A percentile compares a stretch with the other conserved stretches of the same genome.
Conservation (phyloP, 148 eudicot genomes). For the Limonium bicolor region DNA sequence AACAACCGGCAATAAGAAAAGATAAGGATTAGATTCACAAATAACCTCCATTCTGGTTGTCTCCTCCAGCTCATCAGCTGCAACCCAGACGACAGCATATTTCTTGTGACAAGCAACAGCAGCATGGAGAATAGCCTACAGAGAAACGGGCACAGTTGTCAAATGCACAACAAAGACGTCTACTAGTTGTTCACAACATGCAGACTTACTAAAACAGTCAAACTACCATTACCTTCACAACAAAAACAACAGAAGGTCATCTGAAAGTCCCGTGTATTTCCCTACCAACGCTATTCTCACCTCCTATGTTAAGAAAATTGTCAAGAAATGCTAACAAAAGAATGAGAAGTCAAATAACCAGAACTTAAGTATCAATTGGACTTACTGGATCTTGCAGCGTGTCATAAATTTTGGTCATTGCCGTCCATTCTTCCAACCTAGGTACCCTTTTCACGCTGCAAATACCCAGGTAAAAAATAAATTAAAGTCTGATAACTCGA, state of each 20-base stretch:
- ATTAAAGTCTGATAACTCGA: no score
- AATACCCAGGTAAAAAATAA: no score
- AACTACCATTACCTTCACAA: conserved; percentile 48
- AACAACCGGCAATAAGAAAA: background rate
- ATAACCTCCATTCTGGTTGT: conserved; percentile 62
- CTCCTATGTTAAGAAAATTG: conserved; percentile 21
- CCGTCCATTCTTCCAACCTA: conserved; percentile 65
- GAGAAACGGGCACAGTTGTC: no score
- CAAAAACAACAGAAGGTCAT: conserved; percentile 90
- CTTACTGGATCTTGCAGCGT: conserved; percentile 57
- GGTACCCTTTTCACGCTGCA: conserved; percentile 49
- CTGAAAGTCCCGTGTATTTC: conserved; percentile 93
- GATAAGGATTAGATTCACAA: conserved; percentile 2
- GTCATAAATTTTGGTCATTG: conserved; percentile 59
- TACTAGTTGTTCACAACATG: no score
- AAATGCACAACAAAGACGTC: background rate
- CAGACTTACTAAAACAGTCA: no score
- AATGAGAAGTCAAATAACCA: no score
- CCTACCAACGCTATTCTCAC: conserved; percentile 98
- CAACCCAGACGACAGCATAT: conserved; percentile 70
- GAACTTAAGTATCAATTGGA: conserved; percentile 2
- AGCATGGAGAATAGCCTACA: conserved; percentile 93
- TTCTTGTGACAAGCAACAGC: conserved; percentile 69
- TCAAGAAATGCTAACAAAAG: no score
- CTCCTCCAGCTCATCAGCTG: conserved; percentile 91